Evolutionary conservation across 208 protist species (phyloP).

Genomic region (Crithidia sp.): DNA sequence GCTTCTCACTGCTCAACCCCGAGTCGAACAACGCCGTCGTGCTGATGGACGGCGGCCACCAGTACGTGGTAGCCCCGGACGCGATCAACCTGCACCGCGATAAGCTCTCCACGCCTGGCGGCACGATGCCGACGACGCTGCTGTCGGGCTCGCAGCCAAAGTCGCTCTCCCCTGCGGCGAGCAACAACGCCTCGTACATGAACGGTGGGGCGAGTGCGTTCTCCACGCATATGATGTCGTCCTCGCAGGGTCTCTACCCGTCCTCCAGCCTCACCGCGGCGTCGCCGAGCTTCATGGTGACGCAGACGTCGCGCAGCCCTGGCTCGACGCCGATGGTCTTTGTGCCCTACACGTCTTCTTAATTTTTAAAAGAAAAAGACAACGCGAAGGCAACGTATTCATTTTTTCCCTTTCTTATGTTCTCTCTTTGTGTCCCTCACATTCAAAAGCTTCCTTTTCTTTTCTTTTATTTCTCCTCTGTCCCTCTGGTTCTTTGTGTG

Average conservation of each 20-base stretch:
- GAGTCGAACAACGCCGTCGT: slow-evolving; percentile 23
- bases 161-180: slow-evolving; percentile 3
- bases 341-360: slow-evolving; percentile 11
- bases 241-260: not conserved
- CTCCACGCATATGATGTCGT: not conserved
- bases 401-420: not conserved
- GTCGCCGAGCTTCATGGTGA: slow-evolving; percentile 16
- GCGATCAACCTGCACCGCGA: slow-evolving; percentile 34
- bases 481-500: not conserved
- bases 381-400: not conserved
- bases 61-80: slow-evolving; percentile 47
- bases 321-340: slow-evolving; percentile 15
- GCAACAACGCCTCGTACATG: slow-evolving; percentile 4
- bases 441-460: not conserved
- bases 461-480: not conserved
- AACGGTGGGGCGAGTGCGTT: not conserved
- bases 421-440: no score
- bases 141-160: slow-evolving; percentile 6
- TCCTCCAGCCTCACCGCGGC: not conserved
- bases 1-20: slow-evolving; percentile 22
- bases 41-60: slow-evolving; percentile 39
- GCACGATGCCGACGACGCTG: not conserved
- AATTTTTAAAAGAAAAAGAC: not conserved
- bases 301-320: not conserved
- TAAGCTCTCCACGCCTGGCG: not conserved